Percentiles rank a stretch among this genome's conserved stretches.
Conservation (phyloP, 768 basidiomycete species). For the Tylopilus vinaceipallidus region DNA sequence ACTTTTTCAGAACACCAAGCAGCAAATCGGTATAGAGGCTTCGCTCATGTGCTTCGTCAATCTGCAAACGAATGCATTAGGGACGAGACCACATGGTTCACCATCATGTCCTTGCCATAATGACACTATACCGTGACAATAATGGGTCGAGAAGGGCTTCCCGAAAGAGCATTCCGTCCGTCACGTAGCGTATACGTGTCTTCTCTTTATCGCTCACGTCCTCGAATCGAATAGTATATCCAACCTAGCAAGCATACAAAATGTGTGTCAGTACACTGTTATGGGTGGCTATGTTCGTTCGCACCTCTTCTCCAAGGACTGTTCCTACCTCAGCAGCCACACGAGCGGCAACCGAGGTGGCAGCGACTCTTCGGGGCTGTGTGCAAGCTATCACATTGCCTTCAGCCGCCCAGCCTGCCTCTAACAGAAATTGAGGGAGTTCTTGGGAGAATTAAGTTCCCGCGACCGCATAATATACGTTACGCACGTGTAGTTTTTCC, state of each 20-base stretch:
- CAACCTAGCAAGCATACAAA: slow-evolving; percentile 60
- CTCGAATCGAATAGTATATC: slow-evolving; percentile 97
- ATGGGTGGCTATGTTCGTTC: not conserved
- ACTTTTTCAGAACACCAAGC: slow-evolving; percentile 94
- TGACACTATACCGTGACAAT: slow-evolving; percentile 88
- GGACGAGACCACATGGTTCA: not conserved
- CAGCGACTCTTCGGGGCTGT: slow-evolving; percentile 90
- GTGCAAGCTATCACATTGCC: slow-evolving; percentile 90
- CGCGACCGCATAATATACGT: not conserved
- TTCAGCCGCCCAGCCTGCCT: slow-evolving; percentile 87
- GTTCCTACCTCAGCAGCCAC: slow-evolving; percentile 93
- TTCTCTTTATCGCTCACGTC: slow-evolving; percentile 81
- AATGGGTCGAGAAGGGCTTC: slow-evolving; percentile 91
- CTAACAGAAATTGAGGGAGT: slow-evolving; percentile 90
- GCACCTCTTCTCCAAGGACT: slow-evolving; percentile 83
- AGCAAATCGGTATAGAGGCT: slow-evolving; percentile 95
- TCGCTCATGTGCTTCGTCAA: slow-evolving; percentile 97
- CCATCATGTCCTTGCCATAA: slow-evolving; percentile 67
- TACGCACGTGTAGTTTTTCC: slow-evolving; percentile 95
- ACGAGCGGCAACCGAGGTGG: slow-evolving; percentile 88
- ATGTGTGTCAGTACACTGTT: not conserved
- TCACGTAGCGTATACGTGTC: slow-evolving; percentile 93
- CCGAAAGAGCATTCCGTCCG: slow-evolving; percentile 97
- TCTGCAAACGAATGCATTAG: slow-evolving; percentile 41
- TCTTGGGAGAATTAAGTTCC: slow-evolving; percentile 46